These are phyloP conservation scores for Lupinus albus DNA, from an alignment of 306 rosid genomes.

Conservation along the genomic window DNA sequence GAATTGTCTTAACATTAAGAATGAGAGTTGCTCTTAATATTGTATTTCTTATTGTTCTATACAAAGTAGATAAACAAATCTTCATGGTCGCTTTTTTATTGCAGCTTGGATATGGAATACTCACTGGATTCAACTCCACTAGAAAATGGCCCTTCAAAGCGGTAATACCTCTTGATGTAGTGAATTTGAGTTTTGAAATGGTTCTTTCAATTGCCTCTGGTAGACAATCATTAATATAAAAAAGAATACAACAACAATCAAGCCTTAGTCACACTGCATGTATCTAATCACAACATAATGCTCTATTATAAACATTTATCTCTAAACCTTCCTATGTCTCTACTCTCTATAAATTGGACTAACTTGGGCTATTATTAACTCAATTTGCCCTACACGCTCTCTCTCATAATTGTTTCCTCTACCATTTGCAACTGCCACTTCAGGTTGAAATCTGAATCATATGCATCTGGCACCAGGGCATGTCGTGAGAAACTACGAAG, in stretches of 20 bases:
- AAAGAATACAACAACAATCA: neutral
- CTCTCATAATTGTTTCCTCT: neutral
- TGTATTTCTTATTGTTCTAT: conserved; percentile 2
- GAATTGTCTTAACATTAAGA: too few species aligned
- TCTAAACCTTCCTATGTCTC: too few species aligned
- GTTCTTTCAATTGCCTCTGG: neutral
- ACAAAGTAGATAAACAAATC: neutral
- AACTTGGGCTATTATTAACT: neutral
- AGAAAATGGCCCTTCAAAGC: conserved; percentile 66
- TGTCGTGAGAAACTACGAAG: conserved; percentile 89
- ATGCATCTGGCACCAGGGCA: conserved; percentile 70
- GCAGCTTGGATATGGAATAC: conserved; percentile 64
- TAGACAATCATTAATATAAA: neutral
- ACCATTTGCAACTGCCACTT: conserved; percentile 34
- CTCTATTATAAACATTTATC: neutral
- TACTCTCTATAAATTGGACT: too few species aligned
- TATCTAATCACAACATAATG: too few species aligned
- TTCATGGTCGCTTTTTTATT: conserved; percentile 32
- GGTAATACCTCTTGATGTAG: conserved; percentile 49
- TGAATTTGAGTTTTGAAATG: neutral
- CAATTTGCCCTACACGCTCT: neutral
- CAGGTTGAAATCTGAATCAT: conserved; percentile 70
- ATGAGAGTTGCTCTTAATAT: neutral
- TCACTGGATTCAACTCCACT: conserved; percentile 50
- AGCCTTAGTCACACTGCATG: too few species aligned